phyloP scores from a whole-genome alignment of 2,329 filamentous ascomycete genomes.

The Fonsecaea nubica region DNA sequence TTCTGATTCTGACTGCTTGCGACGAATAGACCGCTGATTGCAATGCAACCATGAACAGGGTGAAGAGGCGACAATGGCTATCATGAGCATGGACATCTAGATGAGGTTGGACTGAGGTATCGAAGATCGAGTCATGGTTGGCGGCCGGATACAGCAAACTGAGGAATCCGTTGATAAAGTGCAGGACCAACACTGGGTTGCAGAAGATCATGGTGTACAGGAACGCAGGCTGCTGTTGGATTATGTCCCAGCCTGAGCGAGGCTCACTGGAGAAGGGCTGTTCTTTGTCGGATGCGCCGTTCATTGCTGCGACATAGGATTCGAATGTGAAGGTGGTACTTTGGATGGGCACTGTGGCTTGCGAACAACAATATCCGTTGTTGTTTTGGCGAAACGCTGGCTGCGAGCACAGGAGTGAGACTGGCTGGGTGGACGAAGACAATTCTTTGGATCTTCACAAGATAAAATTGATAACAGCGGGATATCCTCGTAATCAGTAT shows the following conservation, averaged over 20 bases:
- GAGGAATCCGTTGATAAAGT: constrained; percentile 49
- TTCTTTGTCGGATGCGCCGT: background rate
- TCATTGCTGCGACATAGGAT: background rate
- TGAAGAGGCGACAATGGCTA: constrained; percentile 49
- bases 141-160: constrained; percentile 46
- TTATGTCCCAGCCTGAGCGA: constrained; percentile 1
- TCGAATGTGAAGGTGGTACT: background rate
- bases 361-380: background rate
- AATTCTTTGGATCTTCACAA: background rate
- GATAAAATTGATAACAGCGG: background rate
- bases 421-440: background rate
- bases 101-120: constrained; percentile 43
- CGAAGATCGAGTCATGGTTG: constrained; percentile 40
- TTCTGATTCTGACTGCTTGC: background rate
- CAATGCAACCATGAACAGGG: constrained; percentile 48
- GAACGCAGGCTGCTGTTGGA: constrained; percentile 37
- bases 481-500: background rate
- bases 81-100: constrained; percentile 49
- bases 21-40: constrained; percentile 42
- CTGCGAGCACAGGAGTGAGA: background rate
- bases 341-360: background rate
- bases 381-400: background rate
- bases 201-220: constrained; percentile 48
- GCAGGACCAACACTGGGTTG: constrained; percentile 50
- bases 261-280: background rate